phyloP scores from a whole-genome alignment of 345 rosid genomes.

The Isatis tinctoria region DNA sequence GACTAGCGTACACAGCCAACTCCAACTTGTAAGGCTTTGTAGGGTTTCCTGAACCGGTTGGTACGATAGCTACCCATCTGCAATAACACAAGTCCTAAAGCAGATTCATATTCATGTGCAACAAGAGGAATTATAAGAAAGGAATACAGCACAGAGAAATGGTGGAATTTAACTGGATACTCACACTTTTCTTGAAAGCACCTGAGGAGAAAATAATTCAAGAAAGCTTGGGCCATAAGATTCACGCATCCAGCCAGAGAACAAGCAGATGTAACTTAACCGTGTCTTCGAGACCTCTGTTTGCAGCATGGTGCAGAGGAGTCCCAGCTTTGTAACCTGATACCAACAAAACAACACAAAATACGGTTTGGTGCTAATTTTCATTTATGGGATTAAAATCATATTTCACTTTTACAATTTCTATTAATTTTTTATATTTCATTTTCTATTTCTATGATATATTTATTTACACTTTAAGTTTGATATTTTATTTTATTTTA shows the following conservation, averaged over 20 bases:
- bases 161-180: slow-evolving; percentile 20
- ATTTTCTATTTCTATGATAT: too few relatives aligned
- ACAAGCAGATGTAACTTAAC: slow-evolving; percentile 73
- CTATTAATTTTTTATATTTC: too few relatives aligned
- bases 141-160: background rate
- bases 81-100: slow-evolving; percentile 6
- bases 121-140: background rate
- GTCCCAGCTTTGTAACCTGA: slow-evolving; percentile 80
- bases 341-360: background rate
- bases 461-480: too few relatives aligned
- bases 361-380: background rate
- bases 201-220: slow-evolving; percentile 70
- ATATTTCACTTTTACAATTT: too few relatives aligned
- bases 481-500: too few relatives aligned
- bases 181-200: slow-evolving; percentile 83
- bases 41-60: slow-evolving; percentile 65
- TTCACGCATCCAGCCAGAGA: slow-evolving; percentile 96
- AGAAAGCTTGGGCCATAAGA: slow-evolving; percentile 77
- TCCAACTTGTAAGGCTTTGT: slow-evolving; percentile 75
- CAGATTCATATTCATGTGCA: background rate
- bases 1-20: slow-evolving; percentile 67
- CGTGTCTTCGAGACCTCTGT: slow-evolving; percentile 68
- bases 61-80: slow-evolving; percentile 91
- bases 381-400: too few relatives aligned
- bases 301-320: slow-evolving; percentile 95